Conservation (phyloP, 768 basidiomycete genomes). For the Mycena rebaudengoi region DNA sequence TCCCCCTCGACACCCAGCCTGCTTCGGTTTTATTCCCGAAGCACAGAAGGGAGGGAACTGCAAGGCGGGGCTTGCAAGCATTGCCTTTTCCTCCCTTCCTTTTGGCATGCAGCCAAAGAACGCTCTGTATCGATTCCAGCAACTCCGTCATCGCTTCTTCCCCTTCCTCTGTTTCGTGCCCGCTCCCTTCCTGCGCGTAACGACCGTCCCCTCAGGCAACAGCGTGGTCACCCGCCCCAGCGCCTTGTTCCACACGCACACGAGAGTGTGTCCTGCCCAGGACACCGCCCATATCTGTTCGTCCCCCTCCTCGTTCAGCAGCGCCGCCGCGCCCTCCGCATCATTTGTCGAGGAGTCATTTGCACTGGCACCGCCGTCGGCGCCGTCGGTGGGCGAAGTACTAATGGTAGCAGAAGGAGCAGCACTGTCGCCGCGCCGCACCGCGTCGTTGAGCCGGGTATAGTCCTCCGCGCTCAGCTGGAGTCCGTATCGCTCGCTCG, state of each 20-base stretch:
- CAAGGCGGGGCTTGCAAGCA: too few species aligned
- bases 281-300: slow-evolving; percentile 26
- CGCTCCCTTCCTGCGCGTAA: slow-evolving; percentile 23
- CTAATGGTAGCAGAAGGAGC: too few species aligned
- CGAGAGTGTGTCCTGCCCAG: slow-evolving; percentile 13
- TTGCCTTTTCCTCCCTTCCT: too few species aligned
- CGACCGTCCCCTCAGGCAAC: slow-evolving; percentile 23
- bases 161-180: slow-evolving; percentile 10
- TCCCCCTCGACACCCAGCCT: too few species aligned
- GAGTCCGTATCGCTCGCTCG: slow-evolving; percentile 20
- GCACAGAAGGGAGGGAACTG: too few species aligned
- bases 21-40: too few species aligned
- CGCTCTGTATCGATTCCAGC: too few species aligned
- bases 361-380: background rate
- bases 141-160: too few species aligned
- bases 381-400: background rate
- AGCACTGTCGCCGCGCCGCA: background rate
- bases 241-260: slow-evolving; percentile 22
- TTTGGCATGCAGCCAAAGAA: too few species aligned
- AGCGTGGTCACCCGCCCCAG: slow-evolving; percentile 20
- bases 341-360: too few species aligned
- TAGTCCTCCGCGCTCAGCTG: slow-evolving; percentile 18
- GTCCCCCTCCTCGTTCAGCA: slow-evolving; percentile 25
- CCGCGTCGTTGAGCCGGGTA: slow-evolving; percentile 11
- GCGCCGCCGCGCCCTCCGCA: background rate